These are phyloP conservation scores for Picochlorum sp. DNA, from an alignment of 139 green algal species.

Conservation along the genomic window DNA sequence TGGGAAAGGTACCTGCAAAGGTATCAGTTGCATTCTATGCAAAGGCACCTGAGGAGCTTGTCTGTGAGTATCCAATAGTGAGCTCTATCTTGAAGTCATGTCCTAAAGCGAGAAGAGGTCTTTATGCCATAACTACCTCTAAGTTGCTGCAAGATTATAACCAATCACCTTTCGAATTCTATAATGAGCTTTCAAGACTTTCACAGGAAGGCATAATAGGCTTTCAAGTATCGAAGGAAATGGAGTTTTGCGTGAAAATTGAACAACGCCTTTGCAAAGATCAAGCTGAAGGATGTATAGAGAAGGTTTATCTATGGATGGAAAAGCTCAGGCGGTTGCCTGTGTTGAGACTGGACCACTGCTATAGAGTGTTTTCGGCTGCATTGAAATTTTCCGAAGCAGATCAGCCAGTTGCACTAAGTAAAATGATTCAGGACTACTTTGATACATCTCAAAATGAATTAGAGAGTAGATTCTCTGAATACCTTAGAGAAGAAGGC, in stretches of 20 bases:
- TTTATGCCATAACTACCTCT: slow-evolving; percentile 11
- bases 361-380: slow-evolving; percentile 17
- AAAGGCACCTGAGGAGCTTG: slow-evolving; percentile 8
- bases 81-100: slow-evolving; percentile 11
- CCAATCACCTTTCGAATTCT: not conserved
- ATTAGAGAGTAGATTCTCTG: not conserved
- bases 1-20: slow-evolving; percentile 3
- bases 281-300: slow-evolving; percentile 15
- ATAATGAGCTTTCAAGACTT: slow-evolving; percentile 36
- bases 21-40: slow-evolving; percentile 36
- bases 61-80: slow-evolving; percentile 1
- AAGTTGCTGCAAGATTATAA: slow-evolving; percentile 1
- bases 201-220: slow-evolving; percentile 37
- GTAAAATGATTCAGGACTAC: slow-evolving; percentile 29
- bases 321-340: too few relatives aligned
- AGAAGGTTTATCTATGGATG: too few relatives aligned
- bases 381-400: slow-evolving; percentile 2
- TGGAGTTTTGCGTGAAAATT: slow-evolving; percentile 31
- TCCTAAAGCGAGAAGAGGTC: slow-evolving; percentile 13
- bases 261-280: slow-evolving; percentile 13
- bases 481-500: too few relatives aligned
- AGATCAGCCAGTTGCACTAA: slow-evolving; percentile 31
- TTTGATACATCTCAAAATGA: slow-evolving; percentile 30
- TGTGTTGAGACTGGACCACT: slow-evolving; percentile 36
- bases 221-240: slow-evolving; percentile 39